These are phyloP conservation scores for Lecanoromycetidae sp. DNA, from an alignment of 2,329 filamentous ascomycete species.

Conservation along the genomic window DNA sequence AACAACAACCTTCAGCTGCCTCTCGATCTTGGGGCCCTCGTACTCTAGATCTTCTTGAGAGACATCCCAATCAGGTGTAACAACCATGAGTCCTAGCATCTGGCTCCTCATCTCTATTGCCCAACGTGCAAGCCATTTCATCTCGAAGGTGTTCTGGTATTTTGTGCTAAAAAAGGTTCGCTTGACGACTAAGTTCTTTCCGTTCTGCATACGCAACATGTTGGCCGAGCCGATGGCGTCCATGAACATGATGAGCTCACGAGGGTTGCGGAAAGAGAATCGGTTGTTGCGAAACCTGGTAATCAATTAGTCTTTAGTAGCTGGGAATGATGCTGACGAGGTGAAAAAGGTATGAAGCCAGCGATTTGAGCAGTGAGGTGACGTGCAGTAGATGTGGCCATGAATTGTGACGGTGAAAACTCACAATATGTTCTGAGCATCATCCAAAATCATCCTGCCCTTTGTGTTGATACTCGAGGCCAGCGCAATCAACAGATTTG, in stretches of 20 bases:
- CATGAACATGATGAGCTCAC: conserved; percentile 5
- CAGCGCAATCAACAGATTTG: conserved; percentile 3
- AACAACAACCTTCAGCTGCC: background rate
- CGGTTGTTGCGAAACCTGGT: background rate
- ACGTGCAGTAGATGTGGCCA: too few relatives aligned
- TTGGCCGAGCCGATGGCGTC: conserved; percentile 2
- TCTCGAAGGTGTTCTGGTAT: background rate
- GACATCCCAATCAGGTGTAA: background rate
- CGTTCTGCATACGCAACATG: conserved; percentile 1
- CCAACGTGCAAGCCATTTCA: conserved; percentile 5
- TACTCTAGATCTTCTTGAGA: background rate
- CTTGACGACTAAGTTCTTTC: background rate
- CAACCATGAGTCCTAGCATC: background rate
- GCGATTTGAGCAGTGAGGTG: too few relatives aligned
- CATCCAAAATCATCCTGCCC: background rate
- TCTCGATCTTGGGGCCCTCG: conserved; percentile 3
- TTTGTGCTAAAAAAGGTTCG: background rate
- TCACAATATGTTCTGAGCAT: conserved; percentile 5
- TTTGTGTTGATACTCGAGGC: background rate
- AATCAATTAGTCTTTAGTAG: background rate
- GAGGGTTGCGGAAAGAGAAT: conserved; percentile 7
- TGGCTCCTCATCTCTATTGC: background rate
- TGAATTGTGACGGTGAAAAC: background rate
- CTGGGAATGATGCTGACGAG: too few relatives aligned
- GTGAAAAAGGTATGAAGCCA: too few relatives aligned